Conservation (phyloP, 768 basidiomycete species). For the Boletus vinaceobasis region DNA sequence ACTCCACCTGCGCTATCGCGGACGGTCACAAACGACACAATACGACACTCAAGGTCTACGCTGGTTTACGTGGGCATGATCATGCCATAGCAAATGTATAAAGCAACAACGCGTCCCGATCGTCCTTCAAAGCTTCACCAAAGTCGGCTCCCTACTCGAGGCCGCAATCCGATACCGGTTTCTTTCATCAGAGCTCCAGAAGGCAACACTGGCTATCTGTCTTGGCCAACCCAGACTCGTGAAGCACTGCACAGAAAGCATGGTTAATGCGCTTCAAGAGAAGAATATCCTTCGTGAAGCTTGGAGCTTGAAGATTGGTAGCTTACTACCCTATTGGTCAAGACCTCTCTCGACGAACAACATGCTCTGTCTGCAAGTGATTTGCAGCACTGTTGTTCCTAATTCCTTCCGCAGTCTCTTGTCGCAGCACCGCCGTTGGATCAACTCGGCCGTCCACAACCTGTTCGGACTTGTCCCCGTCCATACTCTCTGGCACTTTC, state of each 20-base stretch:
- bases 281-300: constrained; percentile 99
- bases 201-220: constrained; percentile 93
- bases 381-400: constrained; percentile 98
- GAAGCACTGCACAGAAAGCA: constrained; percentile 98
- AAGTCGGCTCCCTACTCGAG: too few relatives aligned
- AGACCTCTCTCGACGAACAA: constrained; percentile 99
- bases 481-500: constrained; percentile 98
- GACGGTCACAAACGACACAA: too few relatives aligned
- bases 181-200: constrained; percentile 99
- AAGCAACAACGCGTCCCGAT: too few relatives aligned
- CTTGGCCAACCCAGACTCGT: constrained; percentile 97
- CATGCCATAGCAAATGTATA: too few relatives aligned
- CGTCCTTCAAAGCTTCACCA: too few relatives aligned
- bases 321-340: constrained; percentile 93
- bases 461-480: constrained; percentile 92
- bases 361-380: constrained; percentile 97
- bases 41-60: too few relatives aligned
- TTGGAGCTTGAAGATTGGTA: too few relatives aligned
- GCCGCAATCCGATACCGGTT: too few relatives aligned
- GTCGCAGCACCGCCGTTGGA: constrained; percentile 98
- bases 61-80: too few relatives aligned
- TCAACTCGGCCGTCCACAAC: constrained; percentile 99
- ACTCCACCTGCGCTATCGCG: too few relatives aligned
- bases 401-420: constrained; percentile 93
- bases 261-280: constrained; percentile 98